Evolutionary conservation across 768 basidiomycete species (phyloP).

Genomic region (Postia placenta): DNA sequence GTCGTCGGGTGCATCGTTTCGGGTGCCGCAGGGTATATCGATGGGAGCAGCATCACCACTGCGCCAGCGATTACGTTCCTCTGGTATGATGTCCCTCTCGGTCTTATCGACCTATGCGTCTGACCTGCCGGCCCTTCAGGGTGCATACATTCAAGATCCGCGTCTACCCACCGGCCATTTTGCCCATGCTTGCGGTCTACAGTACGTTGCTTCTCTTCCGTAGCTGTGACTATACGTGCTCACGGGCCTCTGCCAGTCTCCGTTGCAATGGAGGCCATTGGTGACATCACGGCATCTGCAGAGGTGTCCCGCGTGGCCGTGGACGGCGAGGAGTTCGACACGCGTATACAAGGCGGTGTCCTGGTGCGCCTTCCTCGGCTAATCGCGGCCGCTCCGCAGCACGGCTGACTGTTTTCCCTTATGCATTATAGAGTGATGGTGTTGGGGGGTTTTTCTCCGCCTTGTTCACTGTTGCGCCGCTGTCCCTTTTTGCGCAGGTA

Average conservation of each 20-base stretch:
- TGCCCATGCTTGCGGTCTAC: constrained; percentile 59
- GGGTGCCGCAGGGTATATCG: constrained; percentile 75
- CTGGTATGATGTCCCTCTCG: constrained; percentile 36
- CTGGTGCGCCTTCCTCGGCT: constrained; percentile 40
- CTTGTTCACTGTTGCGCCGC: constrained; percentile 73
- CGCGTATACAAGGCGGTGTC: constrained; percentile 78
- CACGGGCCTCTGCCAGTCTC: constrained; percentile 40
- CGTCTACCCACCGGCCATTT: constrained; percentile 65
- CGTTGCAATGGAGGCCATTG: constrained; percentile 77
- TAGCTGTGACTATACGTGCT: not conserved
- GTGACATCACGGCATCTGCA: constrained; percentile 77
- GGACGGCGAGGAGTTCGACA: constrained; percentile 71
- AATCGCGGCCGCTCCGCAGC: not conserved
- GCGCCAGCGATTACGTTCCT: constrained; percentile 80
- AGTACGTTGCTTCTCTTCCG: constrained; percentile 24
- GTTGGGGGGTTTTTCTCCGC: constrained; percentile 74
- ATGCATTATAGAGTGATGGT: constrained; percentile 68
- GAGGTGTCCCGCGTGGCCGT: constrained; percentile 77
- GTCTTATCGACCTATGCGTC: not conserved
- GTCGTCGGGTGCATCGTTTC: constrained; percentile 77
- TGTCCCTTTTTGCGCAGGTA: constrained; percentile 72
- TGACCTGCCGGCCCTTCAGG: constrained; percentile 28
- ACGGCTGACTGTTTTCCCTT: not conserved
- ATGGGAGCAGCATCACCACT: constrained; percentile 51
- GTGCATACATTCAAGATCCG: constrained; percentile 72